Conservation (phyloP, 305 asterid genomes). For the Plantago coronopus region DNA sequence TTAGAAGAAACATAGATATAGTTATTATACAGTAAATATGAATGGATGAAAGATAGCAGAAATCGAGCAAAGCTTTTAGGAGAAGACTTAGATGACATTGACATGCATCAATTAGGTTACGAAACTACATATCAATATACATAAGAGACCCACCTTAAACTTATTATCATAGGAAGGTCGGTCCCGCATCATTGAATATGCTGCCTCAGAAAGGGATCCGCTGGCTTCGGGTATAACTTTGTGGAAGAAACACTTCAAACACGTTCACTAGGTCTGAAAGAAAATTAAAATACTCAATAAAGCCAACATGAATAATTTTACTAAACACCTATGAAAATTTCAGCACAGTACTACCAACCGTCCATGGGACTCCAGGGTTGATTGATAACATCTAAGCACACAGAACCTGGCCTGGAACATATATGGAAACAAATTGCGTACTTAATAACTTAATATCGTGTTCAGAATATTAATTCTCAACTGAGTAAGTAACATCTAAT, state of each 20-base stretch:
- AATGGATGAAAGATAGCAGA: no score
- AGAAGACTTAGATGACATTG: not conserved
- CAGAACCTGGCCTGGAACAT: slow-evolving; percentile 78
- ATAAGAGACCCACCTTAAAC: slow-evolving; percentile 54
- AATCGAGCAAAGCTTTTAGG: not conserved
- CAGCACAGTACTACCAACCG: slow-evolving; percentile 35
- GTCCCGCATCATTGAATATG: slow-evolving; percentile 85
- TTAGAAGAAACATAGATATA: no score
- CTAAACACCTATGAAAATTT: slow-evolving; percentile 9
- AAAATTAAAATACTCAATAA: slow-evolving; percentile 16
- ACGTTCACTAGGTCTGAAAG: slow-evolving; percentile 71
- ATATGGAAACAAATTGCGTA: slow-evolving; percentile 1
- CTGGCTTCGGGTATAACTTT: slow-evolving; percentile 79
- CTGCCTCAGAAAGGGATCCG: slow-evolving; percentile 84
- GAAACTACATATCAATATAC: not conserved
- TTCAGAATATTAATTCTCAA: not conserved
- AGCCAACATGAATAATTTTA: slow-evolving; percentile 16
- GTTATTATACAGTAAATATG: no score
- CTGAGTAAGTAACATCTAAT: not conserved
- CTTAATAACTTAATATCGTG: not conserved
- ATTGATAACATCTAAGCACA: slow-evolving; percentile 84
- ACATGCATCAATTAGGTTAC: slow-evolving; percentile 3
- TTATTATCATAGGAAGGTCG: slow-evolving; percentile 54
- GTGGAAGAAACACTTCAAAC: slow-evolving; percentile 88
- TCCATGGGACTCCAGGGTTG: slow-evolving; percentile 98